Base-by-base conservation (phyloP, 164 flowering plant species). In the Taxillus chinensis region DNA sequence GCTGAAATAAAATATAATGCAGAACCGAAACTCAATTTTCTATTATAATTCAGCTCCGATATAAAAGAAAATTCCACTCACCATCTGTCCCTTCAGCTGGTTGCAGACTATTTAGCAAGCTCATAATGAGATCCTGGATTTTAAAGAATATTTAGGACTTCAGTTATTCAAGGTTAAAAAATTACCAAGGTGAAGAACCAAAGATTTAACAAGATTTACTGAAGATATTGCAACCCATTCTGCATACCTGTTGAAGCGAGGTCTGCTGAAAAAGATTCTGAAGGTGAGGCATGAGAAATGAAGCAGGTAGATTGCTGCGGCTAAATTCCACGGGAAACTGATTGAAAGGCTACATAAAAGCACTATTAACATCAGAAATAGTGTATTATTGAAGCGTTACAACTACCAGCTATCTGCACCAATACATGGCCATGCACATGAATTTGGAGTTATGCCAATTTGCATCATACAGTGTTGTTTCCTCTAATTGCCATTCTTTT, bases 231-330 rank as follows among this genome's bases (percentile, higher is more conserved):
- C 13, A 39, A 39, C 14, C 39, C 8, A 7, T 11, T 46, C 10
- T 51, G 41, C 57, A 46, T 61, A 89, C 99, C 80, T 91, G 97
- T 70, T 95, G 99, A 68, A 87, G 59, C 40, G 95, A 73, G 17
- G 95, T 86, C 73, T 95, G 99, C 79, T 89, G 96, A 49, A 87
- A 79, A 67, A 95, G 87, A 78, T 82, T 91, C 73, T 90, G 97
- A 69, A 95, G 92, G 61, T 91, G 95, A 73, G 95, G 86, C 85
- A 82, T 70, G 58, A 95, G 81, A 74, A 83, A 45, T 48, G 95
- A 82, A 37, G 86, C 72, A 45, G 87, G 76, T 8, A 82, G 16
- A 60, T 64, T 69, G 52, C 58, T 61, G 73, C 67, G 76, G 72
- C 70, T 61, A 49, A 72, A 45, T 45, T 93, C 97, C 76, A 76